Evolutionary conservation across 352 stramenopile genomes (phyloP).

Genomic region (Globisporangium abappressorium): DNA sequence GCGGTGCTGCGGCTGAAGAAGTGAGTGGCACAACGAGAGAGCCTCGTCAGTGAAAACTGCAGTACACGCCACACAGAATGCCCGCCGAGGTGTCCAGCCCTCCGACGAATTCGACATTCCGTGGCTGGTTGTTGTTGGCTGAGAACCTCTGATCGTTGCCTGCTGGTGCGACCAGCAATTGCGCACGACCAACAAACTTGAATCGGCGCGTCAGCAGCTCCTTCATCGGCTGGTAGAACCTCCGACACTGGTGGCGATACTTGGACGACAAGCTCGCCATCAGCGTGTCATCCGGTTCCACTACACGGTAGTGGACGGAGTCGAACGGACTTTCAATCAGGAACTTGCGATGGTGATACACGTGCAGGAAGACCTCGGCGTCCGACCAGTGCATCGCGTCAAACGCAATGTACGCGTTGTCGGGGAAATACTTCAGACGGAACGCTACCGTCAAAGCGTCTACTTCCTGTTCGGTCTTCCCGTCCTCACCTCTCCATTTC

Average conservation of each 20-base stretch:
- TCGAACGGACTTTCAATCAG: neutral
- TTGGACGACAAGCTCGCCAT: conserved; percentile 11
- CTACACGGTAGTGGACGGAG: neutral
- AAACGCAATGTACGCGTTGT: conserved; percentile 18
- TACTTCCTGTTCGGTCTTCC: neutral
- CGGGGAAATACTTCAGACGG: neutral
- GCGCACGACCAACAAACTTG: conserved; percentile 1
- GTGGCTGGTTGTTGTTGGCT: neutral
- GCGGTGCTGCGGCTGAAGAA: neutral
- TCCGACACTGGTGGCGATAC: conserved; percentile 27
- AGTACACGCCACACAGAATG: conserved; percentile 4
- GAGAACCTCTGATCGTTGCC: neutral
- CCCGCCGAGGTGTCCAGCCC: neutral
- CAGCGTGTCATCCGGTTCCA: neutral
- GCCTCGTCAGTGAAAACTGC: neutral
- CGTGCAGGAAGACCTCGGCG: conserved; percentile 20
- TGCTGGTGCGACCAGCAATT: neutral
- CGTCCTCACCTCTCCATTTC: neutral
- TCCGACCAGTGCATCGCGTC: conserved; percentile 21
- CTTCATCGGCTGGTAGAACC: conserved; percentile 29
- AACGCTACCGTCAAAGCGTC: neutral
- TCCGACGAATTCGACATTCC: conserved; percentile 3
- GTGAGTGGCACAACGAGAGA: neutral
- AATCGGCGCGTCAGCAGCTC: conserved; percentile 18
- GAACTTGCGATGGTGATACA: conserved; percentile 23